Conservation (phyloP, 495 filamentous ascomycete genomes). For the Aspergillus haitiensis region DNA sequence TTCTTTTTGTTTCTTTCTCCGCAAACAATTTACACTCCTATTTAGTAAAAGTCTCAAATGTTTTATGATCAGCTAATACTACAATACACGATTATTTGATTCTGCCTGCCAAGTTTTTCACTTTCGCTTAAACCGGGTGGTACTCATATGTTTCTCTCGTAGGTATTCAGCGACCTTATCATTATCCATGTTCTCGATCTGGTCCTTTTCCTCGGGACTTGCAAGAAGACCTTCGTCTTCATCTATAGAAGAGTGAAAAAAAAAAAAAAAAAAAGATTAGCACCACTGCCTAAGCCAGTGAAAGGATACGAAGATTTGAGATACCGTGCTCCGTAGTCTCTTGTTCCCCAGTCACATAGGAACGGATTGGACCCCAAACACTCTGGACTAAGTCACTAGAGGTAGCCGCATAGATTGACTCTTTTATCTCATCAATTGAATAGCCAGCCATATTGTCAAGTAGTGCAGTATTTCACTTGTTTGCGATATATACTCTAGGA, state of each 20-base stretch:
- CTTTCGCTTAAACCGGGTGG: slow-evolving; percentile 13
- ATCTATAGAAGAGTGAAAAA: not conserved
- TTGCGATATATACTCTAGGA: too few species aligned
- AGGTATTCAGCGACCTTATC: slow-evolving; percentile 38
- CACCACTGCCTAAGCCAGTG: not conserved
- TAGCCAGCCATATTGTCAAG: slow-evolving; percentile 4
- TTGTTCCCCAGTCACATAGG: slow-evolving; percentile 4
- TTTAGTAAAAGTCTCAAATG: not conserved
- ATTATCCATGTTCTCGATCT: slow-evolving; percentile 32
- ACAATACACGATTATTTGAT: slow-evolving; percentile 4
- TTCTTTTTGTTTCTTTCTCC: not conserved
- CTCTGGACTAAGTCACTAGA: slow-evolving; percentile 9
- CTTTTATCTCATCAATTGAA: slow-evolving; percentile 9
- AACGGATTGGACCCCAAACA: slow-evolving; percentile 4
- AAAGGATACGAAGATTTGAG: not conserved
- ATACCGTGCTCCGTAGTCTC: not conserved
- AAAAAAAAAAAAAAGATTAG: not conserved
- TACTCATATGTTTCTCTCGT: slow-evolving; percentile 33
- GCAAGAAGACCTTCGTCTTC: not conserved
- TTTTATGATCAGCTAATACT: not conserved
- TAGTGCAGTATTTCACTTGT: not conserved
- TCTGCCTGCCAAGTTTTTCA: slow-evolving; percentile 1
- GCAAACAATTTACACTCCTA: not conserved
- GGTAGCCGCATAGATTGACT: not conserved
- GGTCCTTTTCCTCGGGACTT: slow-evolving; percentile 10